phyloP scores from a whole-genome alignment of 169 alveolate species.

The Plasmodium inui region DNA sequence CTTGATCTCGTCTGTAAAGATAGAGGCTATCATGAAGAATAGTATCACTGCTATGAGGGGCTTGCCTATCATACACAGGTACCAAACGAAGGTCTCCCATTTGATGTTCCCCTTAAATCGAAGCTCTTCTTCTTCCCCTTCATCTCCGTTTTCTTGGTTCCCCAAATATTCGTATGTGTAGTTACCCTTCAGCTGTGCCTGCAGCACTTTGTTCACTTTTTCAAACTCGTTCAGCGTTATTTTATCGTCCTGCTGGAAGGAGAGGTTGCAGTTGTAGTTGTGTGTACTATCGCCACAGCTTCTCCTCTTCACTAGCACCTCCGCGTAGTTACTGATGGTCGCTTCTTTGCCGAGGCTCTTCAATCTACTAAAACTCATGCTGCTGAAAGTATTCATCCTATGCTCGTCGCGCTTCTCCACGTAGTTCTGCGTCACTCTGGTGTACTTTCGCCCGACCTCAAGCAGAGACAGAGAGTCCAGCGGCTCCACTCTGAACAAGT shows the following conservation, averaged over 20 bases:
- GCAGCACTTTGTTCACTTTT: not conserved
- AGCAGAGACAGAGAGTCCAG: not conserved
- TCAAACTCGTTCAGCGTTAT: slow-evolving; percentile 33
- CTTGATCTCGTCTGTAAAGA: slow-evolving; percentile 61
- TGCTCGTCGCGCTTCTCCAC: not conserved
- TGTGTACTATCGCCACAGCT: not conserved
- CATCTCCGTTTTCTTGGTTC: not conserved
- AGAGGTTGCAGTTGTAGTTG: not conserved
- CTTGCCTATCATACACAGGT: slow-evolving; percentile 30
- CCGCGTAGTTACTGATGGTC: slow-evolving; percentile 8
- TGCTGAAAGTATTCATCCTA: not conserved
- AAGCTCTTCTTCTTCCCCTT: slow-evolving; percentile 11
- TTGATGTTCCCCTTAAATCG: slow-evolving; percentile 39
- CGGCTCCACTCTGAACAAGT: not conserved
- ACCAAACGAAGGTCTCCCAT: slow-evolving; percentile 61
- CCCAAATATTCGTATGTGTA: not conserved
- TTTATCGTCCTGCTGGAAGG: not conserved
- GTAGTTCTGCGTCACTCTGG: slow-evolving; percentile 15
- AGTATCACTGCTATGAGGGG: slow-evolving; percentile 6
- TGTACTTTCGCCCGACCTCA: not conserved
- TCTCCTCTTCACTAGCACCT: not conserved
- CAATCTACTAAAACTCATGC: not conserved
- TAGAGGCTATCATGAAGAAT: slow-evolving; percentile 29
- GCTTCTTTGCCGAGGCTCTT: not conserved
- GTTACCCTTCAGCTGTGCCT: slow-evolving; percentile 10